Evolutionary conservation across 2,329 filamentous ascomycete species (phyloP).

Genomic region (Aspergillus jensenii): DNA sequence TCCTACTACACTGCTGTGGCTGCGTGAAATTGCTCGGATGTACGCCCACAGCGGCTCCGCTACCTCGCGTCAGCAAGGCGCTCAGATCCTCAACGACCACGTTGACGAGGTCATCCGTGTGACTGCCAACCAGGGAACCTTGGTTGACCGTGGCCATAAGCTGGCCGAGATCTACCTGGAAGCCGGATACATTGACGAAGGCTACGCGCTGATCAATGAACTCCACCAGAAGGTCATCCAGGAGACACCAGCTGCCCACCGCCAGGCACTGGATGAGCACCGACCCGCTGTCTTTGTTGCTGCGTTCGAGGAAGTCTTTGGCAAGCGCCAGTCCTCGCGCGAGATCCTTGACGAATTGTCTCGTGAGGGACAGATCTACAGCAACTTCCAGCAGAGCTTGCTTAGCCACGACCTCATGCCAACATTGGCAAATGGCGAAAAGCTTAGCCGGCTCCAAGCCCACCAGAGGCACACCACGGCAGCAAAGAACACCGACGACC

Average conservation of each 20-base stretch:
- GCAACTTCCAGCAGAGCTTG: conserved; percentile 36
- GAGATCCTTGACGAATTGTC: conserved; percentile 46
- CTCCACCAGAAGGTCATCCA: conserved; percentile 53
- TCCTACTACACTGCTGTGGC: conserved; percentile 44
- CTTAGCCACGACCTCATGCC: conserved; percentile 34
- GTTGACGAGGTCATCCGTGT: conserved; percentile 43
- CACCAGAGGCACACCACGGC: conserved; percentile 32
- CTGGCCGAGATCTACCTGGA: conserved; percentile 49
- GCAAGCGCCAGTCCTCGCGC: conserved; percentile 35
- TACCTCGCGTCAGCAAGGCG: conserved; percentile 40
- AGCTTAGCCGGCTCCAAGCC: conserved; percentile 28
- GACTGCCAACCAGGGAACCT: conserved; percentile 44
- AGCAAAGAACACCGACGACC: conserved; percentile 31
- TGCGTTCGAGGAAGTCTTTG: conserved; percentile 45
- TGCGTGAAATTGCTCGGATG: conserved; percentile 45
- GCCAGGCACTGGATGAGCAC: conserved; percentile 30
- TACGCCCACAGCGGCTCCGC: conserved; percentile 42
- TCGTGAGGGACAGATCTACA: conserved; percentile 45
- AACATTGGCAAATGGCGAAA: conserved; percentile 31
- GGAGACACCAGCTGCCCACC: conserved; percentile 35
- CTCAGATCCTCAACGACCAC: conserved; percentile 41
- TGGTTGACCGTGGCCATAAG: conserved; percentile 48
- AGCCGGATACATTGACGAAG: conserved; percentile 42
- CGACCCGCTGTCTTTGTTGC: conserved; percentile 47
- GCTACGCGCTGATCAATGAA: conserved; percentile 46